Evolutionary conservation across 2,329 filamentous ascomycete species (phyloP).

Genomic region (Uncinocarpus reesii): DNA sequence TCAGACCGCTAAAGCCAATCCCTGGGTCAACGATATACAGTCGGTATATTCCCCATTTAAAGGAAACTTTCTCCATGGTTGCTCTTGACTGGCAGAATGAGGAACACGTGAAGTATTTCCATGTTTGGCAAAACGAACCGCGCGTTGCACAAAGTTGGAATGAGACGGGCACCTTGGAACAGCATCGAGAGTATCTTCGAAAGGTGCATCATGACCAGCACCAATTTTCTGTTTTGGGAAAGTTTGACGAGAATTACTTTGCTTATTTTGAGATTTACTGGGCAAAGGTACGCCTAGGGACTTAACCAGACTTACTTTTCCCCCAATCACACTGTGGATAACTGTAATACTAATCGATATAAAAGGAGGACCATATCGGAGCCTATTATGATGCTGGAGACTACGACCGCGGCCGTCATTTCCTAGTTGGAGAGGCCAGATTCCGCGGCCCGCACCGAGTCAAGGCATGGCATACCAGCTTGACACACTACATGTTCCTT

Average conservation of each 20-base stretch:
- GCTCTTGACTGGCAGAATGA: constrained; percentile 56
- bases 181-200: constrained; percentile 62
- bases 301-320: no score
- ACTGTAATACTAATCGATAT: constrained; percentile 1
- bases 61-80: constrained; percentile 69
- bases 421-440: constrained; percentile 47
- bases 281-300: constrained; percentile 47
- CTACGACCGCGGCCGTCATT: constrained; percentile 52
- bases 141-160: constrained; percentile 73
- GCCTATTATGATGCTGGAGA: constrained; percentile 47
- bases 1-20: constrained; percentile 59
- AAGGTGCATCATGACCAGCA: constrained; percentile 62
- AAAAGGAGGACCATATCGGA: constrained; percentile 49
- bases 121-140: constrained; percentile 74
- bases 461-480: constrained; percentile 48
- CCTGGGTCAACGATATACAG: constrained; percentile 65
- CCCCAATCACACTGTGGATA: no score
- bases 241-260: constrained; percentile 60
- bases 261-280: constrained; percentile 76
- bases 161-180: constrained; percentile 62
- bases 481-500: constrained; percentile 51
- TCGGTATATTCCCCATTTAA: constrained; percentile 64
- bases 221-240: constrained; percentile 57
- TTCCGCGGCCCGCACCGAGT: constrained; percentile 48
- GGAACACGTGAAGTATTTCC: constrained; percentile 60